phyloP scores from a whole-genome alignment of 805 yeast species.

The Yamadazyma paraphyllophila region DNA sequence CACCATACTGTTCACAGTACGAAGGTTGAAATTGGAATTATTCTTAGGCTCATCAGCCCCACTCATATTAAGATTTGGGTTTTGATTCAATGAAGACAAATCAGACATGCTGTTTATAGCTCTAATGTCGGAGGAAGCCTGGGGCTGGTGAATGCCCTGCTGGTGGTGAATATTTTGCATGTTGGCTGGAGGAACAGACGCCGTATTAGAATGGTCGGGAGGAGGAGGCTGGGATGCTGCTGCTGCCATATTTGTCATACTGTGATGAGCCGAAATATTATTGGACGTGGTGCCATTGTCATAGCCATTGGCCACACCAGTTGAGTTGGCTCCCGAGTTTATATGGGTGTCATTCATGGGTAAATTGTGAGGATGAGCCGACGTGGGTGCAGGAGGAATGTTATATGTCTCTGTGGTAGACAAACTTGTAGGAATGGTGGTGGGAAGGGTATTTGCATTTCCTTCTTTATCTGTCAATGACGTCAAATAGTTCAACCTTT shows the following conservation, averaged over 20 bases:
- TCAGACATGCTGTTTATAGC: conserved; percentile 29
- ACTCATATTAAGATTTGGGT: neutral
- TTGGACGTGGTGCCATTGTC: conserved; percentile 9
- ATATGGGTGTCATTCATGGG: conserved; percentile 6
- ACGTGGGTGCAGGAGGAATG: conserved; percentile 8
- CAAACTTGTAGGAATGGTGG: conserved; percentile 38
- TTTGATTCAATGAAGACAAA: conserved; percentile 17
- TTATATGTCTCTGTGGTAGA: conserved; percentile 16
- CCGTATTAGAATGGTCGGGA: neutral
- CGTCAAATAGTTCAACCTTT: conserved; percentile 29
- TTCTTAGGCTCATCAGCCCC: neutral
- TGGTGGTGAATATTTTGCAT: neutral
- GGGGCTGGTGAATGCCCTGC: neutral
- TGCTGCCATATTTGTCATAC: conserved; percentile 23
- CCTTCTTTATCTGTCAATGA: conserved; percentile 23
- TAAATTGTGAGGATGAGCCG: conserved; percentile 3
- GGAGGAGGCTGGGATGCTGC: conserved; percentile 15
- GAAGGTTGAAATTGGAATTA: conserved; percentile 14
- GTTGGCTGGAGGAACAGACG: neutral
- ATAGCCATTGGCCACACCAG: conserved; percentile 12
- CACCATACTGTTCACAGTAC: conserved; percentile 33
- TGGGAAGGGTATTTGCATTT: conserved; percentile 31
- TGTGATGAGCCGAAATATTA: conserved; percentile 21
- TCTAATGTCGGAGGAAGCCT: conserved; percentile 17
- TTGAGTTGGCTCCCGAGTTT: neutral